Evolutionary conservation across 129 eudicot species (phyloP).

Genomic region (Logfia minima): DNA sequence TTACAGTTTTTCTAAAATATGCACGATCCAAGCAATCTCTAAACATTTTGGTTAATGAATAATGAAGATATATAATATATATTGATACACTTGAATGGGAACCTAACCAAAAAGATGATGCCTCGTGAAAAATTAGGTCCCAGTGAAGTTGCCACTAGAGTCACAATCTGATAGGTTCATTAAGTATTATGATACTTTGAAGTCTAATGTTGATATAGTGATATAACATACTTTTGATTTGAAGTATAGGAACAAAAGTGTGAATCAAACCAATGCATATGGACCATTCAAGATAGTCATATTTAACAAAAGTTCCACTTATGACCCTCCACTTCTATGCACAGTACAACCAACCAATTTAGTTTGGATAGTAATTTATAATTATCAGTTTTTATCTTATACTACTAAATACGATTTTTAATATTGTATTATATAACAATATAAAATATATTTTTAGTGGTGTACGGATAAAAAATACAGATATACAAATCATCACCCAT

Average conservation of each 20-base stretch:
- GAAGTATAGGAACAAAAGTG: conserved; percentile 10
- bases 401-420: no score
- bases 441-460: no score
- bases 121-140: not conserved
- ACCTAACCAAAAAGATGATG: not conserved
- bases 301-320: not conserved
- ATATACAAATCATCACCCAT: no score
- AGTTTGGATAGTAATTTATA: no score
- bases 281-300: no score
- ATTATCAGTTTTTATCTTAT: no score
- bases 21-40: not conserved
- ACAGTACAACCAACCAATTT: no score
- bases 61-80: not conserved
- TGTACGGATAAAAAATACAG: no score
- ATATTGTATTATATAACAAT: no score
- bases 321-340: not conserved
- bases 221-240: conserved; percentile 15
- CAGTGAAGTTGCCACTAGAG: conserved; percentile 15
- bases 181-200: conserved; percentile 4
- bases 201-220: conserved; percentile 5
- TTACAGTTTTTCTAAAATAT: not conserved
- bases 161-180: conserved; percentile 10
- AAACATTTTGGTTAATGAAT: not conserved
- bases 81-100: not conserved
- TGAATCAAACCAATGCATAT: conserved; percentile 13